A percentile compares a stretch with the other conserved stretches of the same genome.
Evolutionary conservation across 2,329 filamentous ascomycete genomes (phyloP).

Genomic region (Fusarium sp.): DNA sequence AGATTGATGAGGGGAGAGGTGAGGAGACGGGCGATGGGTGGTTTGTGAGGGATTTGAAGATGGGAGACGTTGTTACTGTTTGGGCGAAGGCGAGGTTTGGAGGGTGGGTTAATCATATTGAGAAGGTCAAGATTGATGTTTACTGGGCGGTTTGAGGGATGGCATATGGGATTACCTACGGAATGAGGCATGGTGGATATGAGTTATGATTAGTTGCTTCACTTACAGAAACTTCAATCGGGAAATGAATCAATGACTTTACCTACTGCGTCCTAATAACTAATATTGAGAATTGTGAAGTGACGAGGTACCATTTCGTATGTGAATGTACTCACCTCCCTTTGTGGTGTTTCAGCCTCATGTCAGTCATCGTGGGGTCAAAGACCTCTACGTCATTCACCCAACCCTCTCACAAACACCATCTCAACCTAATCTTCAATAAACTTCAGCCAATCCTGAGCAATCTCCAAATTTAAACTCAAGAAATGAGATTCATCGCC

Average conservation of each 20-base stretch:
- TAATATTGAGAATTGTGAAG: too few relatives aligned
- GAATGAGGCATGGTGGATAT: neutral
- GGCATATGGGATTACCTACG: neutral
- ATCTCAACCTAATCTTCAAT: neutral
- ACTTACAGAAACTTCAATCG: neutral
- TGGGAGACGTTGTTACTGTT: conserved; percentile 72
- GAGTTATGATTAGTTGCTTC: neutral
- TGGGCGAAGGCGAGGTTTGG: conserved; percentile 70
- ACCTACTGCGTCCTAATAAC: too few relatives aligned
- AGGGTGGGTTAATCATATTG: conserved; percentile 65
- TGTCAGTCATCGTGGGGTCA: neutral
- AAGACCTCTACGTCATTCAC: conserved; percentile 20
- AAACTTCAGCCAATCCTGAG: neutral
- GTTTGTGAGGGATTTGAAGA: conserved; percentile 65
- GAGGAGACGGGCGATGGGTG: conserved; percentile 62
- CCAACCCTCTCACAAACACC: neutral
- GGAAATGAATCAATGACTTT: neutral
- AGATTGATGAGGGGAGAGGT: conserved; percentile 60
- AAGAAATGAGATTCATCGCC: conserved; percentile 29
- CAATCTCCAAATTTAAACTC: neutral
- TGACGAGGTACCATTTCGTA: too few relatives aligned
- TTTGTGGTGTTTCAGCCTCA: neutral
- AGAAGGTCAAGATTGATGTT: conserved; percentile 64
- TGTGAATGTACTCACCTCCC: neutral
- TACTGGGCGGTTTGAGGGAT: conserved; percentile 65